Base-by-base conservation (phyloP, 1,284 basidiomycete genomes). In the Ustilago sp. region DNA sequence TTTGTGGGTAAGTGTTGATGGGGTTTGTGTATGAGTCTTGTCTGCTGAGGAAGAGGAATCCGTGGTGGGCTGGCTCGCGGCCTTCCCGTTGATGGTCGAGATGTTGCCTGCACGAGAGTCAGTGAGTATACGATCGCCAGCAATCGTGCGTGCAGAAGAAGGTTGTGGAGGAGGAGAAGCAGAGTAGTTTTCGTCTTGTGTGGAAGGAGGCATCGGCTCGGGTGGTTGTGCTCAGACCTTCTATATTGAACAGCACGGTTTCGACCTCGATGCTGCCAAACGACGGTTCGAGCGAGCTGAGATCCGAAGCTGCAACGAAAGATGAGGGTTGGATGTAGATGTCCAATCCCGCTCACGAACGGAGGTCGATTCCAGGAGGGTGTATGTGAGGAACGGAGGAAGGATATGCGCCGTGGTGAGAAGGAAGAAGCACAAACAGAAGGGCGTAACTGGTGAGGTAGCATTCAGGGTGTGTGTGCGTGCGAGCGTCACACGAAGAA, bases 71-170 rank as follows among this genome's bases (percentile, higher is more conserved):
- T 58, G 15, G 64, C 48, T 63, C 8, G 57, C 39, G 31, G 47
- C 53, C 45, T 23, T 53, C 48, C 58, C 57, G 54, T 31, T 35
- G 41, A 15, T 23, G 34, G 23, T 28, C 23, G 32, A 15, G 28
- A 73, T 34, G 65, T 73, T 68, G 31, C 61, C 65, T 23, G 32
- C 28, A n/a, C 70, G 70, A 4, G 70, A 73, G 11, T 63, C 41
- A 28, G 65, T 47, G 5, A 68, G 54, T 19, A 64, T n/a, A 59
- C 61, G 58, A 55, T 67, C 70, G 43, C 48, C 50, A 50, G 61
- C 65, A 36, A 50, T 50, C 38, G 61, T 52, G 48, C n/a, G 48
- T 1, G 39, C 19, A 8, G 45, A 45, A 19, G 48, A 32, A 19
- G 63, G 54, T 32, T 39, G 36, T 9, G 41, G 43, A 43, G 50